These are phyloP conservation scores for Ettlia oleoabundans DNA, from an alignment of 139 green algal genomes.

Conservation along the genomic window DNA sequence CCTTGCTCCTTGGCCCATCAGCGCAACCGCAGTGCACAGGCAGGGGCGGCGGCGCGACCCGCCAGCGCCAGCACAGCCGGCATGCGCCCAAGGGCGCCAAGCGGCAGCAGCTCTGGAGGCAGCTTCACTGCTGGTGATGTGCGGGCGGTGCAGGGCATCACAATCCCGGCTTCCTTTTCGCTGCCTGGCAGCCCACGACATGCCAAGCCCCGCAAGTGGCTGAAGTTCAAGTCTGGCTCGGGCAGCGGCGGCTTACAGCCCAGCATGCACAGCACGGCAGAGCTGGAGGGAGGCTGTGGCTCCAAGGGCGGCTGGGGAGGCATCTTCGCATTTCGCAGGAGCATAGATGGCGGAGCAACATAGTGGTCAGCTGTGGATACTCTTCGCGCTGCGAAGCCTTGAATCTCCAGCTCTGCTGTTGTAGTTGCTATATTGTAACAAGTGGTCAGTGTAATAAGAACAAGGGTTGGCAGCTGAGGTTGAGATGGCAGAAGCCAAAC, in stretches of 20 bases:
- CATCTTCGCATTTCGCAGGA: slow-evolving; percentile 26
- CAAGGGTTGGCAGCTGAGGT: background rate
- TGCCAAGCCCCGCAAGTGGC: slow-evolving; percentile 19
- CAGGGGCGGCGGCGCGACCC: background rate
- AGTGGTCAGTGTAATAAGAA: background rate
- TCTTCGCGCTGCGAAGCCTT: background rate
- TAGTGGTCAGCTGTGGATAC: background rate
- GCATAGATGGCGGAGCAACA: background rate
- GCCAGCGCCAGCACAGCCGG: background rate
- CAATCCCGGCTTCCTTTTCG: background rate
- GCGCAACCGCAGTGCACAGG: no score
- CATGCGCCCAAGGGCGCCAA: background rate
- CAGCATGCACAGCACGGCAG: background rate
- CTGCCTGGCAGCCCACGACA: slow-evolving; percentile 25
- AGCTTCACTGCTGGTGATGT: background rate
- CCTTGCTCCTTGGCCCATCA: background rate
- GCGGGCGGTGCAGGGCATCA: slow-evolving; percentile 17
- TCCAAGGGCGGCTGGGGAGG: slow-evolving; percentile 21
- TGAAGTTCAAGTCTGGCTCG: slow-evolving; percentile 6
- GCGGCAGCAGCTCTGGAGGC: background rate
- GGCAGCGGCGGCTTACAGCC: background rate
- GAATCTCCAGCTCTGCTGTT: background rate
- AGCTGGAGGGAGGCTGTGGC: background rate
- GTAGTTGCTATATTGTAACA: background rate
- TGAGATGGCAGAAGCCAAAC: background rate